Evolutionary conservation across 2,329 filamentous ascomycete species (phyloP), one percentile per base, ranked within the genome.

Genomic region (Taxawa tesnikishii): DNA sequence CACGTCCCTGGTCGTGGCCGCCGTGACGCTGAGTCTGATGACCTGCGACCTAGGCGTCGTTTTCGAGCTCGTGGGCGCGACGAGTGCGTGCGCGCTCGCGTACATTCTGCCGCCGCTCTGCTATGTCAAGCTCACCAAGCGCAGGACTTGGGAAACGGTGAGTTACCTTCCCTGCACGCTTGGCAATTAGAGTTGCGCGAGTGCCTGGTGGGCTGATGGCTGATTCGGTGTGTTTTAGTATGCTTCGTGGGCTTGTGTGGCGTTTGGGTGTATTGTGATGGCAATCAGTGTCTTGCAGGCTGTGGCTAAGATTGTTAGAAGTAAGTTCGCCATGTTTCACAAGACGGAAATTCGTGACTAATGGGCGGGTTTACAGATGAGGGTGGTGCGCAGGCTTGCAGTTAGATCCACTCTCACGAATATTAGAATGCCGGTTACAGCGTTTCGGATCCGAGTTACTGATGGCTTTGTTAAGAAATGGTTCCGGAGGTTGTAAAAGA

Each of bases 91-190:
- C 46, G 85, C 84, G 5, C 69, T 98, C 55, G 90, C 90, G 0
- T 98, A 96, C 53, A 94, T 98, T 29, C 62, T 98, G 38, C 90
- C 90, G 39, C 90, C 90, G 15, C 62, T 96, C 34, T 98, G 90
- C 59, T 98, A 90, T 56, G 81, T 98, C 50, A 94, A 92, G 60
- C 65, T 98, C 38, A 88, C 83, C 44, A 85, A 76, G 36, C 64
- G 76, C 44, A 78, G 73, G 48, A 52, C 49, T 2, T 55, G 53
- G 53, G 52, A 55, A 40, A 50, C 47, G 14, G 32, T 32, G 17
- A 32, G 32, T 34, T 9, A 5, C n/a, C 9, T 4, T 13, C 6
- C 12, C 12, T 13, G n/a, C n/a, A 19, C n/a, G 4, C 15, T 19
- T 23, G 19, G 19, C 6, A 19, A n/a, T 17, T 9, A 9, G 9